These are phyloP conservation scores for Phoma sp. DNA, from an alignment of 2,329 filamentous ascomycete genomes.

Conservation along the genomic window DNA sequence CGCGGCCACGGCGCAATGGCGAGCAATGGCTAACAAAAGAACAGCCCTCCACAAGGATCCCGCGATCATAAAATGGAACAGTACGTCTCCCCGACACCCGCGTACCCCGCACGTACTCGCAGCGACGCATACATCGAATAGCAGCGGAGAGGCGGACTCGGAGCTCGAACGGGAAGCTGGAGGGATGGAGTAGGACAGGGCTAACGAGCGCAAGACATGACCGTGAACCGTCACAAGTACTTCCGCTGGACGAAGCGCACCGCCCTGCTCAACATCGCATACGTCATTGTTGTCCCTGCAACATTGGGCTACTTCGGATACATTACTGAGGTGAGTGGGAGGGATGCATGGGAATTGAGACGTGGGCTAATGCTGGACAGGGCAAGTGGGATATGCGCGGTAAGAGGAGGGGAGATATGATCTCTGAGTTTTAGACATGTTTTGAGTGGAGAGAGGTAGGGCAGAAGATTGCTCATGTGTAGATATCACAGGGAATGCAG, in stretches of 20 bases:
- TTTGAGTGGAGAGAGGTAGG: background rate
- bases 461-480: conserved; percentile 13
- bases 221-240: conserved; percentile 85
- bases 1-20: background rate
- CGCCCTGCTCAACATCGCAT: conserved; percentile 79
- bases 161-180: background rate
- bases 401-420: conserved; percentile 87
- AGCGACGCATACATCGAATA: too few species aligned
- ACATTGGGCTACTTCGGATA: conserved; percentile 76
- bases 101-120: conserved; percentile 27
- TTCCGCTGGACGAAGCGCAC: conserved; percentile 93
- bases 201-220: conserved; percentile 70
- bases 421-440: conserved; percentile 73
- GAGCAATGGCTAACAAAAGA: conserved; percentile 35
- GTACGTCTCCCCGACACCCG: conserved; percentile 52
- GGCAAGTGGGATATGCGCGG: conserved; percentile 85
- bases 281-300: conserved; percentile 74
- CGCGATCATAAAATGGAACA: conserved; percentile 63
- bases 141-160: background rate
- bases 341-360: conserved; percentile 9
- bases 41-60: conserved; percentile 62
- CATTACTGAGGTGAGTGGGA: conserved; percentile 82
- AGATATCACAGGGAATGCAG: conserved; percentile 20
- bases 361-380: conserved; percentile 56
- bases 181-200: background rate